These are phyloP conservation scores for Fusarium sambucinum DNA, from an alignment of 2,329 filamentous ascomycete species.

Conservation along the genomic window DNA sequence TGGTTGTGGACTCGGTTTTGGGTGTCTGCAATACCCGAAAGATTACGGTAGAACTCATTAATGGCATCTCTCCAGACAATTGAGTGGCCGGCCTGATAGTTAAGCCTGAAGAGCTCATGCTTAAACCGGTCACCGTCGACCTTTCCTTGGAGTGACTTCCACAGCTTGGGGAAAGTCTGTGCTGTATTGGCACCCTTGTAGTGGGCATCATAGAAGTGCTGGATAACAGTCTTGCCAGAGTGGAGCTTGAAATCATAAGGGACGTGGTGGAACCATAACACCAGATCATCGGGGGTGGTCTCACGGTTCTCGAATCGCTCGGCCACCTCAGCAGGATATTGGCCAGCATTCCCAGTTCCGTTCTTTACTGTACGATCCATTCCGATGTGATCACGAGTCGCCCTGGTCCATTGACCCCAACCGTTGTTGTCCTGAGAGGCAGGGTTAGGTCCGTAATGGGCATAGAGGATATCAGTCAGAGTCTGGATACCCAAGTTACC, in stretches of 20 bases:
- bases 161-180: constrained; percentile 67
- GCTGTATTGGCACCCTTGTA: constrained; percentile 70
- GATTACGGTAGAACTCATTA: constrained; percentile 68
- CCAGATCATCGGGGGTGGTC: constrained; percentile 74
- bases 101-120: constrained; percentile 68
- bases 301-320: constrained; percentile 68
- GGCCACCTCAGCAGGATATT: constrained; percentile 73
- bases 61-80: constrained; percentile 78
- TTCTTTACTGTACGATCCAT: constrained; percentile 79
- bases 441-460: constrained; percentile 72
- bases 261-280: constrained; percentile 82
- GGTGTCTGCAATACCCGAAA: constrained; percentile 71
- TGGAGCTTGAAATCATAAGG: constrained; percentile 72
- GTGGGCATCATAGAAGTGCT: constrained; percentile 74
- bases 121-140: constrained; percentile 72
- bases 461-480: constrained; percentile 75
- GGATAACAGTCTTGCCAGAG: constrained; percentile 74
- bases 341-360: constrained; percentile 73
- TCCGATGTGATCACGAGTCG: constrained; percentile 69
- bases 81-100: constrained; percentile 76
- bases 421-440: constrained; percentile 74
- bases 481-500: constrained; percentile 79
- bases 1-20: constrained; percentile 69
- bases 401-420: constrained; percentile 79
- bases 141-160: constrained; percentile 66